Percentiles rank a stretch among this genome's conserved stretches.
These are phyloP conservation scores for Gnomoniopsis smithogilvyi DNA, from an alignment of 2,329 filamentous ascomycete genomes.

Conservation along the genomic window DNA sequence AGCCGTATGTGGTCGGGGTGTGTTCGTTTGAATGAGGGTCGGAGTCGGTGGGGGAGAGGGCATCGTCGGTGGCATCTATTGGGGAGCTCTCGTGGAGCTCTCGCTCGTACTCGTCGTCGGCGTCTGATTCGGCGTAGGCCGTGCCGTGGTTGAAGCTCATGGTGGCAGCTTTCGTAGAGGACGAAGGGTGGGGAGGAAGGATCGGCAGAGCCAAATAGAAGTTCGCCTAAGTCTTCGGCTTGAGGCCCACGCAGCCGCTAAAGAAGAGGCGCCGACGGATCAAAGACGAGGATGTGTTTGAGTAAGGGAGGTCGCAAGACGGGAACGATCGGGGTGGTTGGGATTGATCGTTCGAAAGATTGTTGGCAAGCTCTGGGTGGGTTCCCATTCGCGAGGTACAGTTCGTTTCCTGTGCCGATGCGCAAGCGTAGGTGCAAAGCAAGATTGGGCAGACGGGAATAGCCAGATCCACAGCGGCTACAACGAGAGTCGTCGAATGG, in stretches of 20 bases:
- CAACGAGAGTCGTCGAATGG: conserved; percentile 9
- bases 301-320: too few relatives aligned
- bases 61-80: conserved; percentile 61
- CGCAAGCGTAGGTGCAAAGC: not conserved
- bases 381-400: conserved; percentile 14
- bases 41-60: conserved; percentile 68
- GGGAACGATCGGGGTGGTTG: not conserved
- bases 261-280: conserved; percentile 1
- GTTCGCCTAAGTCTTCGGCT: not conserved
- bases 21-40: conserved; percentile 70
- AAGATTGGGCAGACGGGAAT: conserved; percentile 3
- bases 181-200: not conserved
- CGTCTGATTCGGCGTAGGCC: conserved; percentile 75
- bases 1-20: conserved; percentile 75
- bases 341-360: conserved; percentile 3
- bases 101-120: conserved; percentile 80
- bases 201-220: conserved; percentile 6
- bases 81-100: conserved; percentile 67
- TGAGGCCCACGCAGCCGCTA: not conserved
- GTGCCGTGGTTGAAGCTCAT: conserved; percentile 65
- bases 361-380: conserved; percentile 7
- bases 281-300: not conserved
- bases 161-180: conserved; percentile 15
- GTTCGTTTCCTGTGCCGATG: not conserved
- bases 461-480: conserved; percentile 12